These are phyloP conservation scores for Auriculariales sp. DNA, from an alignment of 768 basidiomycete species.

Conservation along the genomic window DNA sequence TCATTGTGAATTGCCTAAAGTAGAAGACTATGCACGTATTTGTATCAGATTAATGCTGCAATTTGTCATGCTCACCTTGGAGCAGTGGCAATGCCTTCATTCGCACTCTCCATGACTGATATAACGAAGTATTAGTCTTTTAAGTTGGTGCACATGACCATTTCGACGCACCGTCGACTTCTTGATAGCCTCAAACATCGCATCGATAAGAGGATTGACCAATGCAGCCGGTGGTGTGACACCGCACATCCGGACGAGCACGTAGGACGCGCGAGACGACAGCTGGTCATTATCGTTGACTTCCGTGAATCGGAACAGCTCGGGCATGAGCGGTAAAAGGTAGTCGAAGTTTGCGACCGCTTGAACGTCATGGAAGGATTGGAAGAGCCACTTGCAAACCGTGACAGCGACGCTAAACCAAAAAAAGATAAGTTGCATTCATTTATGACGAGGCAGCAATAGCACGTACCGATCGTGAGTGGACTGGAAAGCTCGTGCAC, in stretches of 20 bases:
- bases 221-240: slow-evolving; percentile 62
- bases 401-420: slow-evolving; percentile 40
- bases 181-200: slow-evolving; percentile 64
- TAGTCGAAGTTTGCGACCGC: slow-evolving; percentile 69
- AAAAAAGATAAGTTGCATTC: neutral
- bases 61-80: slow-evolving; percentile 27
- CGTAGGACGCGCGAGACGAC: slow-evolving; percentile 42
- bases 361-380: slow-evolving; percentile 59
- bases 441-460: neutral
- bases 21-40: slow-evolving; percentile 46
- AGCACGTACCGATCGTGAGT: slow-evolving; percentile 58
- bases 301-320: slow-evolving; percentile 64
- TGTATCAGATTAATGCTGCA: neutral
- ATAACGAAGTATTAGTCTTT: slow-evolving; percentile 4
- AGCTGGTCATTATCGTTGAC: slow-evolving; percentile 68
- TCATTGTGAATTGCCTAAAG: slow-evolving; percentile 76
- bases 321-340: slow-evolving; percentile 69
- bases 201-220: slow-evolving; percentile 52
- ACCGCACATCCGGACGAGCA: slow-evolving; percentile 76
- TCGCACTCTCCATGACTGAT: slow-evolving; percentile 75
- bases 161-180: slow-evolving; percentile 45
- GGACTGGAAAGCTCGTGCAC: slow-evolving; percentile 68
- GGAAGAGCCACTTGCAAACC: slow-evolving; percentile 66
- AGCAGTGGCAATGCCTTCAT: slow-evolving; percentile 76
- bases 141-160: neutral